phyloP scores from a whole-genome alignment of 176 grass and related monocot genomes.

The Eragrostis curvula region DNA sequence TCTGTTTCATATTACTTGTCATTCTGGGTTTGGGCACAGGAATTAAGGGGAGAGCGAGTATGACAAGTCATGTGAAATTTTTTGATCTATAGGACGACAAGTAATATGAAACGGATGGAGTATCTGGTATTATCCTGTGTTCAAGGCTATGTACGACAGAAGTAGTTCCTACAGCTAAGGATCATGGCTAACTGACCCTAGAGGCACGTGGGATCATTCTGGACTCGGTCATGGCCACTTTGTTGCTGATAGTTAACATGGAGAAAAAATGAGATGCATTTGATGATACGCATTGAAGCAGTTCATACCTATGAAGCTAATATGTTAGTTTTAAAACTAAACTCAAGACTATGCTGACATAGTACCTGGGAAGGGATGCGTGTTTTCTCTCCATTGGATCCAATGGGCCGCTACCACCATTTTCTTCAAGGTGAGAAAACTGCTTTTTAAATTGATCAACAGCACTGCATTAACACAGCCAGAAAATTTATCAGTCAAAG shows the following conservation, averaged over 20 bases:
- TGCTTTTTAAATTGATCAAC: slow-evolving; percentile 94
- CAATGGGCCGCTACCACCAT: slow-evolving; percentile 47
- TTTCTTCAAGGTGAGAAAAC: slow-evolving; percentile 94
- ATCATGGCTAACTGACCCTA: background rate
- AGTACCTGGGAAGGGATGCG: slow-evolving; percentile 94
- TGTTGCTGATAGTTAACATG: background rate
- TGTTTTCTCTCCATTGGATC: slow-evolving; percentile 79
- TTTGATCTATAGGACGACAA: too few relatives aligned
- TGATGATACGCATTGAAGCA: background rate
- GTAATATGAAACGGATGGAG: too few relatives aligned
- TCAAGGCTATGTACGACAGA: too few relatives aligned
- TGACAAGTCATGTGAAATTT: too few relatives aligned
- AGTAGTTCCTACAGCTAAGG: background rate
- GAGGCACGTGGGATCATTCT: background rate
- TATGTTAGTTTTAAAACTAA: background rate
- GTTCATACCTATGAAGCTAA: background rate
- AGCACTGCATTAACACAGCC: slow-evolving; percentile 63
- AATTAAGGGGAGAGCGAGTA: too few relatives aligned
- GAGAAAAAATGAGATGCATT: background rate
- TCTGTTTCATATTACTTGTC: too few relatives aligned
- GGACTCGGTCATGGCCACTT: background rate
- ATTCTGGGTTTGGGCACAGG: too few relatives aligned
- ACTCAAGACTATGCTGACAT: slow-evolving; percentile 19
- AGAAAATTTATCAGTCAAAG: slow-evolving; percentile 12
- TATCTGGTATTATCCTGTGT: background rate